phyloP scores from a whole-genome alignment of 345 rosid species.

The Populus ilicifolia region DNA sequence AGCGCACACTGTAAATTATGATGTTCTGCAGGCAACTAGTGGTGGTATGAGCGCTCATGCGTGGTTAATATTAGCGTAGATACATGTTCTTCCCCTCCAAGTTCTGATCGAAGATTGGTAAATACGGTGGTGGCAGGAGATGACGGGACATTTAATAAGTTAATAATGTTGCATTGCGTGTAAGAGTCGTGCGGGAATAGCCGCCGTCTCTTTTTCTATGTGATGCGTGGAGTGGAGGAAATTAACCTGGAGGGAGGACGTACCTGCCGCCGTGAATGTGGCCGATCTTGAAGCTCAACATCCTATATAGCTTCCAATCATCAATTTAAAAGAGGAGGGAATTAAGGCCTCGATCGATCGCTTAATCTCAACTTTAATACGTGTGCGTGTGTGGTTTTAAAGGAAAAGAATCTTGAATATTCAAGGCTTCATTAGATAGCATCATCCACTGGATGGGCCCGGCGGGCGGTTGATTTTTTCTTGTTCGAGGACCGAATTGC shows the following conservation, averaged over 20 bases:
- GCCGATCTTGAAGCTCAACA: not conserved
- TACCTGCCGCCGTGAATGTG: not conserved
- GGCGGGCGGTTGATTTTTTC: no score
- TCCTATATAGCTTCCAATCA: not conserved
- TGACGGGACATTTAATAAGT: not conserved
- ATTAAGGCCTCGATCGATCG: no score
- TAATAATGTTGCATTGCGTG: not conserved
- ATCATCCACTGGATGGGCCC: no score
- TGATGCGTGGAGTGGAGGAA: not conserved
- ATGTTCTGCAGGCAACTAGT: not conserved
- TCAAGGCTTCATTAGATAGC: no score
- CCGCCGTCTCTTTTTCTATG: not conserved
- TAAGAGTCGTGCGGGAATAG: not conserved
- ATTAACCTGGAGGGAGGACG: not conserved
- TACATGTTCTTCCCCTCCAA: not conserved
- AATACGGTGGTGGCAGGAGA: not conserved
- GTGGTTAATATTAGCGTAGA: no score
- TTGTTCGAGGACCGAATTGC: no score
- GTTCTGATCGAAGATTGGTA: not conserved
- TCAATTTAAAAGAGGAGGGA: not conserved
- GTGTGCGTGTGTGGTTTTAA: no score
- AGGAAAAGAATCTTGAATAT: no score
- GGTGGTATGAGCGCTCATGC: no score
- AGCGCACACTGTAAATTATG: not conserved
- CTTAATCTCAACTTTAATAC: no score